A percentile compares a stretch with the other conserved stretches of the same genome.
These are phyloP conservation scores for Colletotrichum ledebouriae DNA, from an alignment of 2,329 filamentous ascomycete species.

Conservation along the genomic window DNA sequence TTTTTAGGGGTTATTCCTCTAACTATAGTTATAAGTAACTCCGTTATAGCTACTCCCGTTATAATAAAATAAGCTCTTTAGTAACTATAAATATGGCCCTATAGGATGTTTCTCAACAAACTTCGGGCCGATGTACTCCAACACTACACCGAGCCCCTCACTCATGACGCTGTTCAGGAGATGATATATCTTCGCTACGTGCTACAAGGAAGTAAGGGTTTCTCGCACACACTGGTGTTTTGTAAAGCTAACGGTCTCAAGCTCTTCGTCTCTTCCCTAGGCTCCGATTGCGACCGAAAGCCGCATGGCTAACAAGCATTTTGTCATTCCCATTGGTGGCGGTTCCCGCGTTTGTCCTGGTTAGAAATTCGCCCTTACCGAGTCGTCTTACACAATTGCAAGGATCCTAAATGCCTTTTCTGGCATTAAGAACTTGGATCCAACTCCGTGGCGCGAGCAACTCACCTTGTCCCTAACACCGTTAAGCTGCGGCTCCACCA, in stretches of 20 bases:
- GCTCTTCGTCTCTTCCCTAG: constrained; percentile 55
- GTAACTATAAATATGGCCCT: no score
- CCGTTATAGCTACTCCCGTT: no score
- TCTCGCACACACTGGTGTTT: not conserved
- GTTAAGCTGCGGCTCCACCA: constrained; percentile 31
- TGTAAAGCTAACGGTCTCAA: constrained; percentile 38
- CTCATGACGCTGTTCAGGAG: constrained; percentile 47
- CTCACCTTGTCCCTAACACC: constrained; percentile 32
- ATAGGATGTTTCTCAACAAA: no score
- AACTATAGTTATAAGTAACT: no score
- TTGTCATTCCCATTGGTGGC: constrained; percentile 63
- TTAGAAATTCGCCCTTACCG: constrained; percentile 46
- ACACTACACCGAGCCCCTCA: constrained; percentile 37
- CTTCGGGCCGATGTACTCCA: constrained; percentile 61
- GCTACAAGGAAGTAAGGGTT: constrained; percentile 78
- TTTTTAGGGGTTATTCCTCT: no score
- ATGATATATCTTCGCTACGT: constrained; percentile 82
- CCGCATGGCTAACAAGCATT: constrained; percentile 61
- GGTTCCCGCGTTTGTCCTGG: constrained; percentile 53
- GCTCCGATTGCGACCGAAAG: constrained; percentile 63
- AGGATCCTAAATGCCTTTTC: constrained; percentile 48
- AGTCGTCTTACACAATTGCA: constrained; percentile 44
- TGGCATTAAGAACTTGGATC: constrained; percentile 26
- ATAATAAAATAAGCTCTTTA: no score
- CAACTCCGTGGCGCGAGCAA: constrained; percentile 33